Evolutionary conservation across 2,329 filamentous ascomycete genomes (phyloP).

Genomic region (Pseudogymnoascus sp.): DNA sequence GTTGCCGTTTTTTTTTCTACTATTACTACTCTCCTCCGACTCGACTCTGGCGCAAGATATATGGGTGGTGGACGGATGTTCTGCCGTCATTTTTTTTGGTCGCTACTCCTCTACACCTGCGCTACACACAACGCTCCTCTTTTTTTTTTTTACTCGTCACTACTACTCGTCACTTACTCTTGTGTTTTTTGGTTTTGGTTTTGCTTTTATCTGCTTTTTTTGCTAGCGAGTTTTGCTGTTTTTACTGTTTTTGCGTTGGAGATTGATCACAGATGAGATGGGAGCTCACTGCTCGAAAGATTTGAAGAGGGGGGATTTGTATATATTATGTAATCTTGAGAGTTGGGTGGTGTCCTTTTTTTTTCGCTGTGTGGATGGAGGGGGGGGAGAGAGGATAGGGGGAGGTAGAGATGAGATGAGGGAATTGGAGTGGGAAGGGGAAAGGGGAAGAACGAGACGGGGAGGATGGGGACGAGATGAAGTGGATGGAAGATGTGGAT

Average conservation of each 20-base stretch:
- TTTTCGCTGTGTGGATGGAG: background rate
- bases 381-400: background rate
- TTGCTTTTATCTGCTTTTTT: background rate
- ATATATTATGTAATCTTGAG: slow-evolving; percentile 7
- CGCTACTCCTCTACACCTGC: background rate
- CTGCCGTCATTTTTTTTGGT: background rate
- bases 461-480: no score
- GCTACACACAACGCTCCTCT: background rate
- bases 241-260: background rate
- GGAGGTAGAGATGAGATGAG: background rate
- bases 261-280: background rate
- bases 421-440: background rate
- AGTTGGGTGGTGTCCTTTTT: background rate
- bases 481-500: background rate
- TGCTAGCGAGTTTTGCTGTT: background rate
- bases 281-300: slow-evolving; percentile 3
- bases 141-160: background rate
- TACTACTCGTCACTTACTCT: background rate
- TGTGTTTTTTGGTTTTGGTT: background rate
- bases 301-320: background rate
- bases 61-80: background rate
- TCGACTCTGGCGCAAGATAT: slow-evolving; percentile 2
- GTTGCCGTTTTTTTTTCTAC: background rate
- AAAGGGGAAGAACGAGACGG: background rate
- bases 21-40: background rate